These are phyloP conservation scores for Mortierella sp. DNA, from an alignment of 371 early-diverging fungal species.

Conservation along the genomic window DNA sequence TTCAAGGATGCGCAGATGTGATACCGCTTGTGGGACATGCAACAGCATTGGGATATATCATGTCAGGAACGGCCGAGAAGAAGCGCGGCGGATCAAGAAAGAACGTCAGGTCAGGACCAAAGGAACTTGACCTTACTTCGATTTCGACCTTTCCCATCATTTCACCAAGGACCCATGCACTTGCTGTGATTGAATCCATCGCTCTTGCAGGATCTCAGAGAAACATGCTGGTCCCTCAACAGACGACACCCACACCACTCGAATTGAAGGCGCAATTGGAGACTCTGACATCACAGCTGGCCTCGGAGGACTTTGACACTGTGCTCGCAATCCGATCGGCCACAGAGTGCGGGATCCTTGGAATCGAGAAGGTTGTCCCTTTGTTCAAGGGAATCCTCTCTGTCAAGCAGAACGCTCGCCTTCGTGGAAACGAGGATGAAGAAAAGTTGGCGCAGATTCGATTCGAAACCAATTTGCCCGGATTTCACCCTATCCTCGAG, in stretches of 20 bases:
- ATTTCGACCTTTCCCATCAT: slow-evolving; percentile 64
- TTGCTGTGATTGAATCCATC: slow-evolving; percentile 65
- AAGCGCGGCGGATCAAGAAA: slow-evolving; percentile 13
- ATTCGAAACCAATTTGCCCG: slow-evolving; percentile 29
- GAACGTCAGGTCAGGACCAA: slow-evolving; percentile 9
- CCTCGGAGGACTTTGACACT: slow-evolving; percentile 53
- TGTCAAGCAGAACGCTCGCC: slow-evolving; percentile 36
- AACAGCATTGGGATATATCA: slow-evolving; percentile 60
- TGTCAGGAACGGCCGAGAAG: slow-evolving; percentile 46
- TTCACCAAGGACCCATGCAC: slow-evolving; percentile 73
- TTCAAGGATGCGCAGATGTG: slow-evolving; percentile 66
- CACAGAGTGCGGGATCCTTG: slow-evolving; percentile 59
- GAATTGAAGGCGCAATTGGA: slow-evolving; percentile 35
- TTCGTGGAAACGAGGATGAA: slow-evolving; percentile 38
- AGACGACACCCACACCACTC: slow-evolving; percentile 24
- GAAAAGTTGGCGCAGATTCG: slow-evolving; percentile 27
- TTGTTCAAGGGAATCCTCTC: slow-evolving; percentile 62
- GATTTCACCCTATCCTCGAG: slow-evolving; percentile 58
- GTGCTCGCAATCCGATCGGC: slow-evolving; percentile 61
- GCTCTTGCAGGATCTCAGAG: slow-evolving; percentile 21
- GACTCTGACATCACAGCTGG: slow-evolving; percentile 27
- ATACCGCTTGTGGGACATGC: slow-evolving; percentile 64
- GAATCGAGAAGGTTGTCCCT: slow-evolving; percentile 61
- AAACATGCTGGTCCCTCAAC: slow-evolving; percentile 29
- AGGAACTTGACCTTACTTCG: slow-evolving; percentile 21